Evolutionary conservation across 768 basidiomycete species (phyloP).

Genomic region (Auricularia sp.): DNA sequence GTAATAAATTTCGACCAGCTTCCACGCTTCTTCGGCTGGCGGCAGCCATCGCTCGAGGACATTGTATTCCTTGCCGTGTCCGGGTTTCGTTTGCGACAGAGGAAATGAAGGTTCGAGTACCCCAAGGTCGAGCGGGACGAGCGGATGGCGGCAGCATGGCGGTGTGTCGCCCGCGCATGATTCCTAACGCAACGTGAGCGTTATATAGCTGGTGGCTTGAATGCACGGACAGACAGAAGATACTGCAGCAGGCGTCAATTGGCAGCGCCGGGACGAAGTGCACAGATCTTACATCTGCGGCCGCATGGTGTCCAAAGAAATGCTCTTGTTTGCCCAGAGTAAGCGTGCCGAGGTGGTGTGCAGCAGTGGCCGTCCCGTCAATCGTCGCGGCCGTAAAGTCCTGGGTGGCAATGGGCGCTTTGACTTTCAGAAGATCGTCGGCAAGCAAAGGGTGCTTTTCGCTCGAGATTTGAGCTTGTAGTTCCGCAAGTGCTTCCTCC

Average conservation of each 20-base stretch:
- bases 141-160: no score
- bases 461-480: constrained; percentile 36
- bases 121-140: no score
- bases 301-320: background rate
- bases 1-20: background rate
- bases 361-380: background rate
- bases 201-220: background rate
- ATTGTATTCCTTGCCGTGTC: no score
- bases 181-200: no score
- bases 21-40: background rate
- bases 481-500: constrained; percentile 56
- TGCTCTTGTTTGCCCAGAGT: background rate
- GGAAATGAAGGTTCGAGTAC: background rate
- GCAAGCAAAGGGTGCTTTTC: constrained; percentile 59
- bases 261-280: background rate
- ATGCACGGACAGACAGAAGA: background rate
- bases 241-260: background rate
- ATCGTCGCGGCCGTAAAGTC: no score
- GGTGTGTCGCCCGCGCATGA: no score
- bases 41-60: constrained; percentile 12
- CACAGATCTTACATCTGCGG: background rate
- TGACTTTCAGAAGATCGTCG: constrained; percentile 65
- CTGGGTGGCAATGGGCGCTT: constrained; percentile 18
- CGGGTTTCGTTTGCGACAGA: background rate
- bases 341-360: background rate